Evolutionary conservation across 306 rosid genomes (phyloP).

Genomic region (Rosa lucieae): DNA sequence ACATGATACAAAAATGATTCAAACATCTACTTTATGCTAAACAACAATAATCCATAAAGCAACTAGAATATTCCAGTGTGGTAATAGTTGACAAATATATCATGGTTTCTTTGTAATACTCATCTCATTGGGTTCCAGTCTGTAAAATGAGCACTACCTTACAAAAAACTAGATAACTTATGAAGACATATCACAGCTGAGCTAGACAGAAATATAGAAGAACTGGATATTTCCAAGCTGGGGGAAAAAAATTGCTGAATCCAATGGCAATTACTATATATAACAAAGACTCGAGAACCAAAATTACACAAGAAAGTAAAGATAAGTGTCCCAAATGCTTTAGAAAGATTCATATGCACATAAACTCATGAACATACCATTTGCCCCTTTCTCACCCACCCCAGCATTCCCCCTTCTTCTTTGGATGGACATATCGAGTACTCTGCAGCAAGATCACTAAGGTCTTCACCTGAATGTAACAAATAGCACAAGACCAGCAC

Average conservation of each 20-base stretch:
- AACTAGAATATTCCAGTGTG: neutral
- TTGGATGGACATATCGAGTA: constrained; percentile 88
- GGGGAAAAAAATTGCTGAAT: neutral
- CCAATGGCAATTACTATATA: neutral
- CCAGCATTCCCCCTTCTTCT: constrained; percentile 93
- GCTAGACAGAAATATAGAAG: neutral
- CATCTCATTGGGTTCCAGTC: neutral
- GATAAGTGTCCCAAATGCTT: neutral
- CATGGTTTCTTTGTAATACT: neutral
- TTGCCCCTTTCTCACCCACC: constrained; percentile 93
- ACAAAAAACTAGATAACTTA: neutral
- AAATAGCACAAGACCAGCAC: constrained; percentile 18
- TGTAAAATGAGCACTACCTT: neutral
- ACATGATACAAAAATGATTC: neutral
- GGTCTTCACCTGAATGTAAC: constrained; percentile 74
- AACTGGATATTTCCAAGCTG: constrained; percentile 5
- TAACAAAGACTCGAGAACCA: neutral
- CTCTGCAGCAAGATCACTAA: constrained; percentile 89
- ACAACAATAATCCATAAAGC: neutral
- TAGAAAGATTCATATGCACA: constrained; percentile 16
- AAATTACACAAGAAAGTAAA: constrained; percentile 11
- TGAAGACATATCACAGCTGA: neutral
- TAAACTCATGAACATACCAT: constrained; percentile 54
- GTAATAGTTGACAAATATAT: neutral
- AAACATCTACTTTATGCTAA: neutral